Conservation (phyloP, 805 yeast genomes). For the Candida insectorum region DNA sequence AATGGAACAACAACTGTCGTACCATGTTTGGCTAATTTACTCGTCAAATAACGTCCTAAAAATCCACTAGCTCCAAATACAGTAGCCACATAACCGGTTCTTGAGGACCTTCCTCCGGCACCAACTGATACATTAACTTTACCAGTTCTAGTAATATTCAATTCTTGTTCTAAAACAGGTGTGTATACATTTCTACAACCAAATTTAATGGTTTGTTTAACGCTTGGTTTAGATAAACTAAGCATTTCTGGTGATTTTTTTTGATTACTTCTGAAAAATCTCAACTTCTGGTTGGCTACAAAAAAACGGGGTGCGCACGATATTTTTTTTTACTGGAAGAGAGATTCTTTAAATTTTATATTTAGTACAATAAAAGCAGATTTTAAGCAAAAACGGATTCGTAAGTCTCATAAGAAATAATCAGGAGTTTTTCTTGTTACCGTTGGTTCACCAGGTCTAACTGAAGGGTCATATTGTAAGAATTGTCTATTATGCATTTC, state of each 20-base stretch:
- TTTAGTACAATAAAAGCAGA: no score
- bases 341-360: no score
- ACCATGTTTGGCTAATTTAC: constrained; percentile 80
- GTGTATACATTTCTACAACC: constrained; percentile 35
- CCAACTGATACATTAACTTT: constrained; percentile 72
- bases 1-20: constrained; percentile 74
- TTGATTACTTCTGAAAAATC: constrained; percentile 10
- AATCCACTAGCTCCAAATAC: constrained; percentile 83
- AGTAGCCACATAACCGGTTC: constrained; percentile 86
- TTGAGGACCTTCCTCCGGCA: constrained; percentile 76
- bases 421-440: constrained; percentile 97
- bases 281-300: constrained; percentile 29
- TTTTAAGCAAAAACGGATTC: no score
- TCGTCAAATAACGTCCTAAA: constrained; percentile 66
- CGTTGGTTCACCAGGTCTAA: constrained; percentile 97
- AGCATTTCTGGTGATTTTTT: constrained; percentile 2
- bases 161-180: constrained; percentile 49
- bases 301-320: no score
- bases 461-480: constrained; percentile 93
- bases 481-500: constrained; percentile 89
- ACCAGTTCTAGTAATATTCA: constrained; percentile 71
- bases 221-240: no score
- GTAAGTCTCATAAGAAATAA: constrained; percentile 58
- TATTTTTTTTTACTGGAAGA: no score
- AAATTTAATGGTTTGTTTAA: no score